These are phyloP conservation scores for Stephanodiscus triporus DNA, from an alignment of 108 stramenopile genomes.

Conservation along the genomic window DNA sequence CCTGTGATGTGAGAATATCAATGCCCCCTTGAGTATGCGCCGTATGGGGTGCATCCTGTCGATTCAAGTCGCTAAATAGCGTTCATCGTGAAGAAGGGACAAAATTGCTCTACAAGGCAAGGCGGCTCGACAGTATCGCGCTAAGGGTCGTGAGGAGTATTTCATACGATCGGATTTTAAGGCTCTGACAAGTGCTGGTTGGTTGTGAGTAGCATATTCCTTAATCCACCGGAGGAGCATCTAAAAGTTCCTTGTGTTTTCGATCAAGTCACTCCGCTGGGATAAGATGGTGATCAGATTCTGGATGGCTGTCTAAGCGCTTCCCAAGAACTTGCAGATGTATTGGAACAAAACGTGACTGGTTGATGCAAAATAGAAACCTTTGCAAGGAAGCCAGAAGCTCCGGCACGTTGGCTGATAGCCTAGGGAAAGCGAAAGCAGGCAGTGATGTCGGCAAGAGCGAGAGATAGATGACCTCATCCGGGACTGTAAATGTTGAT, in stretches of 20 bases:
- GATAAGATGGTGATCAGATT: neutral
- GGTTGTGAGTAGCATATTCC: neutral
- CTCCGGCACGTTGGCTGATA: neutral
- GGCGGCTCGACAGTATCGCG: no score
- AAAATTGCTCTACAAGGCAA: no score
- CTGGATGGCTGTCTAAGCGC: neutral
- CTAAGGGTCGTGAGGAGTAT: no score
- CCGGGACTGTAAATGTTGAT: neutral
- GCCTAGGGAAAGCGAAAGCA: neutral
- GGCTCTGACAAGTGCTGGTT: neutral
- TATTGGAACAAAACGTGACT: neutral
- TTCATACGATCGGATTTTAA: no score
- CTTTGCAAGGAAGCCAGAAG: neutral
- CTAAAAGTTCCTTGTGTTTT: neutral
- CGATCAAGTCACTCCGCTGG: neutral
- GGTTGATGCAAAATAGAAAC: neutral
- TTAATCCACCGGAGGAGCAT: neutral
- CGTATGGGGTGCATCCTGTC: no score
- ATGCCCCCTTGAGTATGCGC: no score
- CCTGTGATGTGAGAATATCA: no score
- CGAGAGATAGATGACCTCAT: neutral
- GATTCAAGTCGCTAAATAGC: no score
- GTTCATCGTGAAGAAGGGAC: no score
- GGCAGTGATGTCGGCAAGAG: conserved; percentile 1
- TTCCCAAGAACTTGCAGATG: conserved; percentile 4